Evolutionary conservation across 2,329 filamentous ascomycete species (phyloP).

Genomic region (Talaromyces islandicus): DNA sequence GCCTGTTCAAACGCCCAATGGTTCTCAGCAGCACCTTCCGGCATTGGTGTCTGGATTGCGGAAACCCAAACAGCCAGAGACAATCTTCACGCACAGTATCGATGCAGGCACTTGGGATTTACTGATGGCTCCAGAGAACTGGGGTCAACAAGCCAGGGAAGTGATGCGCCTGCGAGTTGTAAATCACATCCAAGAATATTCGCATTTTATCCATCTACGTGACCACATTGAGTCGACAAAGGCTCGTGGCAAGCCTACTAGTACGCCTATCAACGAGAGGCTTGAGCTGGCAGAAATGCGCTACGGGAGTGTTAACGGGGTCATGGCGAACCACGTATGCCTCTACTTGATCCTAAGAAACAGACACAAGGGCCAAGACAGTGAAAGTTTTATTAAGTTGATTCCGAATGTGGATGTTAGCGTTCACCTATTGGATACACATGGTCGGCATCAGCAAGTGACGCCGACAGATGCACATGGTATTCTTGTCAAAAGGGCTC

Average conservation of each 20-base stretch:
- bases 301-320: neutral
- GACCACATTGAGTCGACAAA: too few relatives aligned
- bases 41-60: too few relatives aligned
- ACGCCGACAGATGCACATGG: neutral
- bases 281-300: neutral
- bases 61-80: too few relatives aligned
- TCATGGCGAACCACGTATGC: neutral
- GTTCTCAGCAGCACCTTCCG: neutral
- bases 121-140: neutral
- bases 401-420: neutral
- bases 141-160: neutral
- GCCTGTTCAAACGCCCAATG: neutral
- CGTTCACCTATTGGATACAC: neutral
- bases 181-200: neutral
- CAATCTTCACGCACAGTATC: neutral
- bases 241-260: too few relatives aligned
- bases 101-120: neutral
- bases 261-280: neutral
- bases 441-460: neutral
- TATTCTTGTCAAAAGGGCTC: neutral
- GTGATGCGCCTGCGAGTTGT: neutral
- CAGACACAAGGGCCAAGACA: neutral
- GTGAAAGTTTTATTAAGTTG: neutral
- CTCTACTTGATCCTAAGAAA: neutral
- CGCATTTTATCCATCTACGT: neutral